phyloP scores from a whole-genome alignment of 2,329 filamentous ascomycete species.

The Ophiostoma quercus region DNA sequence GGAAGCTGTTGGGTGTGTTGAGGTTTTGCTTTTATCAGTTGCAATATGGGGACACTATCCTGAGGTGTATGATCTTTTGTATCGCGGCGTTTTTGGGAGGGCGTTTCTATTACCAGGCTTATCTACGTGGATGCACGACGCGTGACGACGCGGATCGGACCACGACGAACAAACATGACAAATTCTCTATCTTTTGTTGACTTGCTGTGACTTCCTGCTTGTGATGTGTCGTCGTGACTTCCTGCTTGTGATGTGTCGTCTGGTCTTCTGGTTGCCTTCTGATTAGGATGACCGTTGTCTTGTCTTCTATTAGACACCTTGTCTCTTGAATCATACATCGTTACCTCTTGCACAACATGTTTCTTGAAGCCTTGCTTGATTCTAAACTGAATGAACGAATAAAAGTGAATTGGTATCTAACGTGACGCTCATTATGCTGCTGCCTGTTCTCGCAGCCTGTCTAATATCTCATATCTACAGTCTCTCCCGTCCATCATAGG shows the following conservation, averaged over 20 bases:
- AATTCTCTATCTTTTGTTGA: not conserved
- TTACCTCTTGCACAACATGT: no score
- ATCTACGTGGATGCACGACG: constrained; percentile 20
- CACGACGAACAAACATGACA: constrained; percentile 22
- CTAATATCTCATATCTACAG: not conserved
- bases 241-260: not conserved
- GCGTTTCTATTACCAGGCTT: constrained; percentile 20
- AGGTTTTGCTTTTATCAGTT: constrained; percentile 16
- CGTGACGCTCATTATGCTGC: constrained; percentile 7
- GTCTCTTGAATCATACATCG: not conserved
- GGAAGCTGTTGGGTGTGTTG: not conserved
- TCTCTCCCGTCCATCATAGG: constrained; percentile 44
- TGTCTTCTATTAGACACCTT: not conserved
- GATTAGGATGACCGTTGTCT: no score
- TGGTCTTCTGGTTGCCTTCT: no score
- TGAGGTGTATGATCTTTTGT: constrained; percentile 20
- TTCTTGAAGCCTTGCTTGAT: no score
- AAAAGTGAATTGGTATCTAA: constrained; percentile 5
- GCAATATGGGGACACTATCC: constrained; percentile 9
- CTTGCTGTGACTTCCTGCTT: not conserved
- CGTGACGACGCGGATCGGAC: constrained; percentile 22
- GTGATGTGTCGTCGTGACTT: not conserved
- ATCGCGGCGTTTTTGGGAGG: constrained; percentile 23
- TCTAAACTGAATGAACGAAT: not conserved
- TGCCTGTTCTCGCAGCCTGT: no score